Conservation (phyloP, 2,329 filamentous ascomycete genomes). For the Ophiostoma fasciatum region DNA sequence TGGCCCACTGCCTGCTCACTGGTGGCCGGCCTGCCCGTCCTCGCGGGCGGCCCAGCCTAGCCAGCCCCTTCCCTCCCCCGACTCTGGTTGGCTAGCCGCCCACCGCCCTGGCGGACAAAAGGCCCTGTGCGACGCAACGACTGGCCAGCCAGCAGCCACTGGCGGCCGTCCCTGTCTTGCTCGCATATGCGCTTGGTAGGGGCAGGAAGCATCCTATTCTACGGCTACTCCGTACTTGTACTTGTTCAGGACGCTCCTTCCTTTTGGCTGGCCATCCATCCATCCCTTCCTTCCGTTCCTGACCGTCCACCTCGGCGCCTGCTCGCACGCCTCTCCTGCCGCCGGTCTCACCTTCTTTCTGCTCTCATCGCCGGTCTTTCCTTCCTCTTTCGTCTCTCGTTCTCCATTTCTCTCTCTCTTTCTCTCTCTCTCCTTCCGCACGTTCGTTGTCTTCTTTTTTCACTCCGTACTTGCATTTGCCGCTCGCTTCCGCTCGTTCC, state of each 20-base stretch:
- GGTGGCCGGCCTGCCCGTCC: too few species aligned
- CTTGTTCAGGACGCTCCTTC: too few species aligned
- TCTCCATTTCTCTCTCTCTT: constrained; percentile 1
- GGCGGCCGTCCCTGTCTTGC: background rate
- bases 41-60: too few species aligned
- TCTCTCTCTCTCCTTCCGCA: background rate
- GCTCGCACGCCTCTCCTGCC: background rate
- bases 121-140: constrained; percentile 5
- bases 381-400: background rate
- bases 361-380: too few species aligned
- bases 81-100: constrained; percentile 12
- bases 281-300: constrained; percentile 3
- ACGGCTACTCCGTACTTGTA: too few species aligned
- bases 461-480: background rate
- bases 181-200: too few species aligned
- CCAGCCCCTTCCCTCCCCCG: too few species aligned
- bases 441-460: background rate
- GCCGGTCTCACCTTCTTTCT: background rate
- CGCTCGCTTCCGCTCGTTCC: background rate
- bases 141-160: constrained; percentile 6
- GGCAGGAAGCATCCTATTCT: too few species aligned
- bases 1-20: too few species aligned
- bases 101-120: constrained; percentile 10
- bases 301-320: background rate
- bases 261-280: background rate